These are phyloP conservation scores for Calonectria hawksworthii DNA, from an alignment of 2,329 filamentous ascomycete species.

Conservation along the genomic window DNA sequence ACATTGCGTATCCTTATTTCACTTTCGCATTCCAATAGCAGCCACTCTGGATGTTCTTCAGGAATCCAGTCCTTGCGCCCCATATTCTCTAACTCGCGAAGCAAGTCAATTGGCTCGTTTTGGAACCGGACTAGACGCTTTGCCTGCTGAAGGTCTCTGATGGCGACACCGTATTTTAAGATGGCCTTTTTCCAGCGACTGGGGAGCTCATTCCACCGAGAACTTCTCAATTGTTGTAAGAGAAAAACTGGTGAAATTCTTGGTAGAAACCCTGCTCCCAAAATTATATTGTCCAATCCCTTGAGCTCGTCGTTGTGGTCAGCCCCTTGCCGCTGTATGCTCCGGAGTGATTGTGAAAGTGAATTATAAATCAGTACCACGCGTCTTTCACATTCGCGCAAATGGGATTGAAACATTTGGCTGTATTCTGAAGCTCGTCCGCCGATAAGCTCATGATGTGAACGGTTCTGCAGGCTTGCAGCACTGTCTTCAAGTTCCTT, in stretches of 20 bases:
- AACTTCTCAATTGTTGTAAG: slow-evolving; percentile 49
- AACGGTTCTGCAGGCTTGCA: slow-evolving; percentile 4
- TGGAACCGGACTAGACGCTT: slow-evolving; percentile 52
- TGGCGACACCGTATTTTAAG: slow-evolving; percentile 55
- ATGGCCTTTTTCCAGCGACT: slow-evolving; percentile 53
- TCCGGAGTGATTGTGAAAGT: not conserved
- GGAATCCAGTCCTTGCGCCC: slow-evolving; percentile 72
- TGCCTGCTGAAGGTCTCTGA: slow-evolving; percentile 58
- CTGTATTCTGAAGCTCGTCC: not conserved
- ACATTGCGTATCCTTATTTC: slow-evolving; percentile 71
- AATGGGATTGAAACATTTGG: slow-evolving; percentile 4
- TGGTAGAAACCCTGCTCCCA: slow-evolving; percentile 31
- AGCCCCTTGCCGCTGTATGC: too few relatives aligned
- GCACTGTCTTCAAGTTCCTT: slow-evolving; percentile 29
- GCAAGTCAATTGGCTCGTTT: slow-evolving; percentile 49
- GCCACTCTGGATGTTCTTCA: slow-evolving; percentile 66
- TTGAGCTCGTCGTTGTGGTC: too few relatives aligned
- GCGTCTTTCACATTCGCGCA: slow-evolving; percentile 1
- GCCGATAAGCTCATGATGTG: not conserved
- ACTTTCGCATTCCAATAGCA: slow-evolving; percentile 76
- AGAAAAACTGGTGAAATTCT: slow-evolving; percentile 52
- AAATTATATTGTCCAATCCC: not conserved
- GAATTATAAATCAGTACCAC: not conserved
- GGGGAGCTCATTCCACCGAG: slow-evolving; percentile 46
- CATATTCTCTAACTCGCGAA: slow-evolving; percentile 60